Base-by-base conservation (phyloP, 306 rosid species). In the Cucurbita maxima region DNA sequence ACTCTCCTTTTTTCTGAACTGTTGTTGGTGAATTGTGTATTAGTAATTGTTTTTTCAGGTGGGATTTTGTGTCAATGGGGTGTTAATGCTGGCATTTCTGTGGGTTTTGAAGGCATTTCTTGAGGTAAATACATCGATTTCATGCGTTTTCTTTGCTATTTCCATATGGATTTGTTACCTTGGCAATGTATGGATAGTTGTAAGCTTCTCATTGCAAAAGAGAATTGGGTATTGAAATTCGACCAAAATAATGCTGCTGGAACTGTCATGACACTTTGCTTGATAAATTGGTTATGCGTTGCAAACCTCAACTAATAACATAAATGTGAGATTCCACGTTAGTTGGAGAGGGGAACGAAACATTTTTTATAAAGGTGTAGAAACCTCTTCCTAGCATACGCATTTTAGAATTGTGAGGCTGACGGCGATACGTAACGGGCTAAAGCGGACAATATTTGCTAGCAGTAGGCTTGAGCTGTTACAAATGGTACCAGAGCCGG, bases 81-180 rank as follows among this genome's bases (percentile, higher is more conserved):
- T 88, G 63, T 79, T 90, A 38, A 40, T 88, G 62, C 85, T 90
- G 57, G 84, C 95, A 8, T 88, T 77, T 77, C 58, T 90, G 82
- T 90, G 92, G 95, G 37, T 90, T 78, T 74, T 81, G 77, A 90
- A 85, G 88, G 95, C 90, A 16, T 88, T 88, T 81, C 92, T 90
- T 61, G 89, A 85, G 95, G 96, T 90, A 85, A 70, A 43, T 73
- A 34, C 64, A 8, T 71, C 51, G 15, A 48, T 15, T 13, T 25
- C 6, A 20, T 25, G 73, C 7, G 22, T 47, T 70, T 48, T 14
- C 20, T 30, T 70, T 15, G 13, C 14, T 51, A 34, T 70, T 51
- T 70, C 25, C 47, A 15, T 34, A 70, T 18, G 58, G 43, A 48
- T 13, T 47, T 48, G 43, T 14, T 40, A 12, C 43, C 57, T 25